These are phyloP conservation scores for Lasiosphaeria hispida DNA, from an alignment of 495 filamentous ascomycete species.

Conservation along the genomic window DNA sequence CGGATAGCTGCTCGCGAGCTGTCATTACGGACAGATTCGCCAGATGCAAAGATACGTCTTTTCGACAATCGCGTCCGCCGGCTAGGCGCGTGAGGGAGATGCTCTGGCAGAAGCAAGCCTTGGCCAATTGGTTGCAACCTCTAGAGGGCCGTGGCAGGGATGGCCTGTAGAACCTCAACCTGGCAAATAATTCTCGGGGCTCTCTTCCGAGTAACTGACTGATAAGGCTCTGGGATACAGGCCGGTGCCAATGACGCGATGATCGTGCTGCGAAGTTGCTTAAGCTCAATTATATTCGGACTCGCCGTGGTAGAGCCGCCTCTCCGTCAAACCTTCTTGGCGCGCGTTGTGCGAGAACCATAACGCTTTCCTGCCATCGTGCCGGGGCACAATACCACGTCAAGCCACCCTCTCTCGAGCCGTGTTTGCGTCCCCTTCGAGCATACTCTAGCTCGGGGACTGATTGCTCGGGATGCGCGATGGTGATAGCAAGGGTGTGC, in stretches of 20 bases:
- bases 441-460: too few species aligned
- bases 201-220: slow-evolving; percentile 1
- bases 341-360: neutral
- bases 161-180: slow-evolving; percentile 6
- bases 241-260: neutral
- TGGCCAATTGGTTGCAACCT: neutral
- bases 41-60: neutral
- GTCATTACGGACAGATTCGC: slow-evolving; percentile 17
- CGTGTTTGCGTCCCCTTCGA: too few species aligned
- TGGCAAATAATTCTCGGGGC: neutral
- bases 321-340: neutral
- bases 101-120: neutral
- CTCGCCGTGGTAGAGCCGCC: neutral
- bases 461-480: too few species aligned
- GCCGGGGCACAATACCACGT: neutral
- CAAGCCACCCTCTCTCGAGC: too few species aligned
- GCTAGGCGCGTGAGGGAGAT: slow-evolving; percentile 5
- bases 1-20: slow-evolving; percentile 16
- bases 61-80: neutral
- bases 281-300: slow-evolving; percentile 1
- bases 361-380: too few species aligned
- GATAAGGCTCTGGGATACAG: neutral
- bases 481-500: too few species aligned
- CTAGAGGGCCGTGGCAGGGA: neutral
- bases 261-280: neutral